phyloP scores from a whole-genome alignment of 805 yeast species.

The Komagataella pseudopastoris region DNA sequence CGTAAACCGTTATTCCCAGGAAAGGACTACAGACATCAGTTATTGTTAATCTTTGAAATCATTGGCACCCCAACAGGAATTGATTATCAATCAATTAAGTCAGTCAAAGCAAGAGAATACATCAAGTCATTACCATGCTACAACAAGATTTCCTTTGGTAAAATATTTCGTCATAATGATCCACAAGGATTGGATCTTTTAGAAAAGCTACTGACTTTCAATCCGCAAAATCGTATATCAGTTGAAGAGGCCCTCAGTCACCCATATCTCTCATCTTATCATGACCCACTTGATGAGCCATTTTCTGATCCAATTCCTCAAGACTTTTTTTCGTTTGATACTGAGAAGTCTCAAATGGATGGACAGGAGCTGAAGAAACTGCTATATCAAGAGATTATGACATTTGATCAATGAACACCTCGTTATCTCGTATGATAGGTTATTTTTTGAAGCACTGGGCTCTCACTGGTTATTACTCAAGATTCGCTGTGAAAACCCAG shows the following conservation, averaged over 20 bases:
- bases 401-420: not conserved
- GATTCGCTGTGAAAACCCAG: not conserved
- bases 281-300: constrained; percentile 66
- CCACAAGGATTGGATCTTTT: constrained; percentile 46
- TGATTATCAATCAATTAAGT: constrained; percentile 61
- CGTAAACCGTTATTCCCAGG: constrained; percentile 66
- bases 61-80: constrained; percentile 66
- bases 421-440: not conserved
- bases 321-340: constrained; percentile 43
- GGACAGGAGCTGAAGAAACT: constrained; percentile 36
- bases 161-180: constrained; percentile 34
- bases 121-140: constrained; percentile 53
- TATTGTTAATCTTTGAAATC: constrained; percentile 50
- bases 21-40: constrained; percentile 56
- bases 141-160: constrained; percentile 37
- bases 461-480: not conserved
- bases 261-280: constrained; percentile 58
- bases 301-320: constrained; percentile 35
- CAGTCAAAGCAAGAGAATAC: constrained; percentile 66
- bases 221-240: constrained; percentile 69
- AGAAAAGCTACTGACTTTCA: constrained; percentile 65
- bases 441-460: not conserved
- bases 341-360: constrained; percentile 34
- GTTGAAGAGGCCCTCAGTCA: constrained; percentile 76
- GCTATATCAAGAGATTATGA: constrained; percentile 37